These are phyloP conservation scores for Polyplosphaeria fusca DNA, from an alignment of 495 filamentous ascomycete species.

Conservation along the genomic window DNA sequence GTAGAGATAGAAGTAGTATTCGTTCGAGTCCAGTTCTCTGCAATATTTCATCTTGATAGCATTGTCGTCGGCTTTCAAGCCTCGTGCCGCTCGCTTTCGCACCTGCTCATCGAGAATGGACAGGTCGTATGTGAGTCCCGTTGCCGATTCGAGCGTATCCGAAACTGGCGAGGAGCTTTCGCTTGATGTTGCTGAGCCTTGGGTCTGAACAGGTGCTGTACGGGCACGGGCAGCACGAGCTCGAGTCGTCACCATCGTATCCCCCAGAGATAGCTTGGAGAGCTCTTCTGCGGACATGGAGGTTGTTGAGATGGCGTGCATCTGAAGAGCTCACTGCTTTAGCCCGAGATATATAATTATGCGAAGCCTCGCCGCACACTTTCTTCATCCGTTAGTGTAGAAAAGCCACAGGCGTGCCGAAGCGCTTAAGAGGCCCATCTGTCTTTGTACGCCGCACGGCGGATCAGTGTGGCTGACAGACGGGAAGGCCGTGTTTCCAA, in stretches of 20 bases:
- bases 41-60: constrained; percentile 32
- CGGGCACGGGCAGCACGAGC: constrained; percentile 26
- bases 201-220: not conserved
- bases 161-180: not conserved
- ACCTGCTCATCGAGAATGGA: constrained; percentile 15
- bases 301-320: not conserved
- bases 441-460: too few relatives aligned
- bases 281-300: constrained; percentile 33
- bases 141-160: constrained; percentile 12
- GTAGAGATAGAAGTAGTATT: constrained; percentile 27
- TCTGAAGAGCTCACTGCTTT: not conserved
- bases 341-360: too few relatives aligned
- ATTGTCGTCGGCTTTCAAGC: constrained; percentile 25
- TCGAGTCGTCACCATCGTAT: constrained; percentile 31
- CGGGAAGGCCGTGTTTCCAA: too few relatives aligned
- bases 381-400: constrained; percentile 4
- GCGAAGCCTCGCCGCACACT: constrained; percentile 24
- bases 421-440: constrained; percentile 12
- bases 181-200: not conserved
- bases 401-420: constrained; percentile 8
- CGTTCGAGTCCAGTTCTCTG: not conserved
- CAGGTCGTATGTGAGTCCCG: constrained; percentile 27
- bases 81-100: constrained; percentile 21
- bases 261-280: constrained; percentile 25
- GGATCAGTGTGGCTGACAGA: too few relatives aligned